Percentiles rank a stretch among this genome's conserved stretches.
Conservation (phyloP, 306 rosid genomes). For the Carpinus fangiana region DNA sequence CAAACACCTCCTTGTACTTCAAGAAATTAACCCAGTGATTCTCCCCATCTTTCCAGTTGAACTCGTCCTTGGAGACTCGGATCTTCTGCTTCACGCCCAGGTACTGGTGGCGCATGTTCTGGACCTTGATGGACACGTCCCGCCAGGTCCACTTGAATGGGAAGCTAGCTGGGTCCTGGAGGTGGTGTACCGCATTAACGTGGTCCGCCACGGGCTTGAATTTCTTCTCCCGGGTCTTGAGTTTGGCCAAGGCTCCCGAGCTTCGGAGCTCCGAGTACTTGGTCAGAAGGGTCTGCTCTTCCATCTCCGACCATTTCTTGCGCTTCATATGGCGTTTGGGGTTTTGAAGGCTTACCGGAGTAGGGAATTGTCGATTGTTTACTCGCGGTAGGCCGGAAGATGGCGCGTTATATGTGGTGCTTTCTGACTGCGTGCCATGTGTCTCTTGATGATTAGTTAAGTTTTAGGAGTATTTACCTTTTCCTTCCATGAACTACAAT, state of each 20-base stretch:
- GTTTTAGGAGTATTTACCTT: too few species aligned
- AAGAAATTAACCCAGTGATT: conserved; percentile 94
- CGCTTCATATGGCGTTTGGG: conserved; percentile 60
- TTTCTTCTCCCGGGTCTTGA: conserved; percentile 93
- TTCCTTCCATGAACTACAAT: too few species aligned
- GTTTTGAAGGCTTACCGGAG: not conserved
- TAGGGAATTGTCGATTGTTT: not conserved
- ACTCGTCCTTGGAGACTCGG: conserved; percentile 54
- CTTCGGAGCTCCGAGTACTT: conserved; percentile 73
- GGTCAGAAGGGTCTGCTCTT: conserved; percentile 70
- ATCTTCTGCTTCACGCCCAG: conserved; percentile 95
- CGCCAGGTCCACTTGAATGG: conserved; percentile 98
- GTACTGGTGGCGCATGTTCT: conserved; percentile 98
- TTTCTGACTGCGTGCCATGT: too few species aligned
- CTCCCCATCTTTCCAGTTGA: conserved; percentile 87
- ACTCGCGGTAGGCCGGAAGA: not conserved
- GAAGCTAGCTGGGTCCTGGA: conserved; percentile 54
- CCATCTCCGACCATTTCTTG: conserved; percentile 94
- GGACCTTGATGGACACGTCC: conserved; percentile 94
- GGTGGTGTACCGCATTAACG: conserved; percentile 72
- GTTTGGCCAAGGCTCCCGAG: conserved; percentile 67
- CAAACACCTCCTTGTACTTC: conserved; percentile 78
- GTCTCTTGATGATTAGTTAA: too few species aligned
- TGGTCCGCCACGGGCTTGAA: conserved; percentile 94
- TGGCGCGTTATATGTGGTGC: not conserved